Evolutionary conservation across 179 eudicot genomes (phyloP).

Genomic region (Silene coronaria): DNA sequence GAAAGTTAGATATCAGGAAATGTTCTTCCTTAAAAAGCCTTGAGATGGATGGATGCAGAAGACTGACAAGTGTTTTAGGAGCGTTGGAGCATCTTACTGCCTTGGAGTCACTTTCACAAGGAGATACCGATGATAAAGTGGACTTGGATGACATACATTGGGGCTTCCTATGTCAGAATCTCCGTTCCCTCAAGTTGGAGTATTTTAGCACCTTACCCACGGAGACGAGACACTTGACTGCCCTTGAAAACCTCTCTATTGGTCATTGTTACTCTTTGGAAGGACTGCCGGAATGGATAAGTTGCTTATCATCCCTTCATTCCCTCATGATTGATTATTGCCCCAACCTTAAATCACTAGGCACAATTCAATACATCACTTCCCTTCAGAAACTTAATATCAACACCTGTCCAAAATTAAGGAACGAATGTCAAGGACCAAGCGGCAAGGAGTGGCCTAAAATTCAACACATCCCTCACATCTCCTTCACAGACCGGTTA

Average conservation of each 20-base stretch:
- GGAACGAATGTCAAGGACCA: neutral
- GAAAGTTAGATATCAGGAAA: neutral
- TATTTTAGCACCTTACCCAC: neutral
- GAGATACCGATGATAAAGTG: neutral
- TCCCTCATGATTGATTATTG: neutral
- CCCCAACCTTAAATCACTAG: neutral
- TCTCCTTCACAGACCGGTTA: too few relatives aligned
- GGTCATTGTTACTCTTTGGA: neutral
- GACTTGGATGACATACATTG: neutral
- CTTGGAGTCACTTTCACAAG: neutral
- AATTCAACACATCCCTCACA: slow-evolving; percentile 13
- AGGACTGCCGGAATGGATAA: slow-evolving; percentile 11
- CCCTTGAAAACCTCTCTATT: slow-evolving; percentile 2
- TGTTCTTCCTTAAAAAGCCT: neutral
- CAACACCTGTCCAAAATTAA: neutral
- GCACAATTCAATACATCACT: neutral
- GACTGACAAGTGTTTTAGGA: neutral
- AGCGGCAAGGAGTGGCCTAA: slow-evolving; percentile 19
- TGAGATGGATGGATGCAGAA: neutral
- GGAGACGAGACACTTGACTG: slow-evolving; percentile 13
- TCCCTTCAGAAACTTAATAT: slow-evolving; percentile 7
- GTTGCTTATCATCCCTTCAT: slow-evolving; percentile 10
- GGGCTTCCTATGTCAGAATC: neutral
- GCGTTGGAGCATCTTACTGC: slow-evolving; percentile 3
- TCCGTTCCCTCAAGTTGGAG: neutral